Percentiles rank a stretch among this genome's conserved stretches.
Evolutionary conservation across 2,329 filamentous ascomycete species (phyloP).

Genomic region (Monilinia aucupariae): DNA sequence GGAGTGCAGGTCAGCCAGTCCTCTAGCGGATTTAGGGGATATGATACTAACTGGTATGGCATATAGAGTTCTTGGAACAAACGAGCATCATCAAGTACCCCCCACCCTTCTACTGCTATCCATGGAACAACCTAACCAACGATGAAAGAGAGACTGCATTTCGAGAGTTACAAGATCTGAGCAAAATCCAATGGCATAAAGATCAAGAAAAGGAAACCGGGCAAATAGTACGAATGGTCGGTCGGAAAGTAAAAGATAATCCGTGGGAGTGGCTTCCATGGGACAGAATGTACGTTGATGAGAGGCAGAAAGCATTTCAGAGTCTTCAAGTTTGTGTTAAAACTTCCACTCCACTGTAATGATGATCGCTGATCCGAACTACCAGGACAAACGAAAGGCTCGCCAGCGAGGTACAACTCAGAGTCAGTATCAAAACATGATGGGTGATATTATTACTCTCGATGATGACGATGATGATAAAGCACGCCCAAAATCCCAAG

Average conservation of each 20-base stretch:
- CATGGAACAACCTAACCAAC: background rate
- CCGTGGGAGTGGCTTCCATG: constrained; percentile 16
- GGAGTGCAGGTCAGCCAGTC: constrained; percentile 13
- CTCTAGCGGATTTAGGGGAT: background rate
- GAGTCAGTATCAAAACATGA: background rate
- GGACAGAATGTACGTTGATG: background rate
- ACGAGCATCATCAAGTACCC: constrained; percentile 2
- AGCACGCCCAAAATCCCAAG: background rate
- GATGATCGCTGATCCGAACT: background rate
- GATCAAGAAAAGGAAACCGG: background rate
- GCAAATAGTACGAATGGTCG: rapidly evolving
- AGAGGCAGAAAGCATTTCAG: constrained; percentile 3
- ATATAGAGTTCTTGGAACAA: constrained; percentile 7
- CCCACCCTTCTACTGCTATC: background rate
- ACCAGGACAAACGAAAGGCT: background rate
- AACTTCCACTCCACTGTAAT: too few species aligned
- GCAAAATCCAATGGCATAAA: background rate
- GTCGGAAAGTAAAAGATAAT: background rate
- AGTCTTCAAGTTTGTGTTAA: constrained; percentile 4
- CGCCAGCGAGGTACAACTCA: background rate
- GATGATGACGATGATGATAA: background rate
- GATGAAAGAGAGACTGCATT: constrained; percentile 10
- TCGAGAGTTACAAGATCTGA: constrained; percentile 3
- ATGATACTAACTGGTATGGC: background rate
- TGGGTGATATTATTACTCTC: background rate